Evolutionary conservation across 306 rosid genomes (phyloP), one percentile per base, ranked within the genome.

Genomic region (Citrullus amarus): DNA sequence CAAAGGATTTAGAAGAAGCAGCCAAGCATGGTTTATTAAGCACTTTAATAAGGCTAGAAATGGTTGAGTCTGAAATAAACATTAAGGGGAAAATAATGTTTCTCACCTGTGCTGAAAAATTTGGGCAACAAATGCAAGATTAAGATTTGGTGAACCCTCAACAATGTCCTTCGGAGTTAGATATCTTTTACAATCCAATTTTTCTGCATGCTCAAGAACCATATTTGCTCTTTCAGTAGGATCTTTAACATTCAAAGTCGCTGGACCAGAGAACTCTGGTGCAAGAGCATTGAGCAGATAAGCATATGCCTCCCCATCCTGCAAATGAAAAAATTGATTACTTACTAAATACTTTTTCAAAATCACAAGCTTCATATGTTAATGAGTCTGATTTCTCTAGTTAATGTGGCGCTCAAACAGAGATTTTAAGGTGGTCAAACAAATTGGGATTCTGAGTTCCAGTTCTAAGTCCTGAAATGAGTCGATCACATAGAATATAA

Each of bases 81-180:
- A 32, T 57, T 41, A 70, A 36, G 58, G 25, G 44, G 44, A 61
- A 82, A 38, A 28, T 70, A 59, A 46, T 54, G 72, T 4, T 53
- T 80, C 90, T 86, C 83, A 93, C 99, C 99, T 92, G 61, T 91
- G 96, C 87, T 96, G 99, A 89, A 96, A 96, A 80, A 96, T 90
- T 85, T 92, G 96, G 28, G 99, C 99, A 84, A 96, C 99, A 87
- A 96, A 96, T 75, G 99, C 99, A 86, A 96, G 99, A 88, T 96
- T 96, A 67, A 96, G 98, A 88, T 96, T 96, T 63, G 99, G 96
- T 14, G 98, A 96, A 77, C 99, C 99, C 84, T 96, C 98, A 63
- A 86, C 87, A 67, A 96, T 96, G 87, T 96, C 98, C 85, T 88
- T 96, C 25, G 99, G 86, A 79, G 99, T 91, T 61, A 96, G 92